Evolutionary conservation across 441 rosid genomes (phyloP).

Genomic region (Flueggea neowawraea): DNA sequence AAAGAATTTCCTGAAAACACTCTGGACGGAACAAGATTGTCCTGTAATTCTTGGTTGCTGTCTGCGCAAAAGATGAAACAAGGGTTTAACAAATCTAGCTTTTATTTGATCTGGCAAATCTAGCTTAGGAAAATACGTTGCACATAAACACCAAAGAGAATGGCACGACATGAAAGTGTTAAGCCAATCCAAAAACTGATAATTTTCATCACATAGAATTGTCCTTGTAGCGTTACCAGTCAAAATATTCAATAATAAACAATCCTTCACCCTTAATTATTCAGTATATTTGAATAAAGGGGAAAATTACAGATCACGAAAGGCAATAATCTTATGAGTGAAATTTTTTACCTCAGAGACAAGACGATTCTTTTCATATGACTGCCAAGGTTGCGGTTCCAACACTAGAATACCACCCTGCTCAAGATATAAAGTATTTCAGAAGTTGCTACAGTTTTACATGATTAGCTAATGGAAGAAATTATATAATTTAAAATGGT

Average conservation of each 20-base stretch:
- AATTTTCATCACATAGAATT: no score
- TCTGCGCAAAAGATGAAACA: constrained; percentile 40
- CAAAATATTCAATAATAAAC: no score
- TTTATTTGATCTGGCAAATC: no score
- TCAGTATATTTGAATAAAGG: no score
- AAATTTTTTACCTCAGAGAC: constrained; percentile 70
- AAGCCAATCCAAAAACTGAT: no score
- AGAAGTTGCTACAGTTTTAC: neutral
- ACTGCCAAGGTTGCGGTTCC: constrained; percentile 98
- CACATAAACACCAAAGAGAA: no score
- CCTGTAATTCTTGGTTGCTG: constrained; percentile 49
- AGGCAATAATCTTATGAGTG: no score
- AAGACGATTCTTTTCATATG: constrained; percentile 73
- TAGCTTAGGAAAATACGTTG: no score
- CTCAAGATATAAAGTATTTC: constrained; percentile 1
- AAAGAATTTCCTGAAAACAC: constrained; percentile 70
- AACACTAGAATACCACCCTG: constrained; percentile 89
- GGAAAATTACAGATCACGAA: no score
- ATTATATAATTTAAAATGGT: neutral
- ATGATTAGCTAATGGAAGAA: neutral
- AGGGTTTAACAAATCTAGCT: neutral
- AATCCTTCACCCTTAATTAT: no score
- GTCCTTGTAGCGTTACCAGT: no score
- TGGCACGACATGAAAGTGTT: no score
- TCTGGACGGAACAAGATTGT: constrained; percentile 49